These are phyloP conservation scores for Tetracladium maxilliforme DNA, from an alignment of 2,329 filamentous ascomycete species.

Conservation along the genomic window DNA sequence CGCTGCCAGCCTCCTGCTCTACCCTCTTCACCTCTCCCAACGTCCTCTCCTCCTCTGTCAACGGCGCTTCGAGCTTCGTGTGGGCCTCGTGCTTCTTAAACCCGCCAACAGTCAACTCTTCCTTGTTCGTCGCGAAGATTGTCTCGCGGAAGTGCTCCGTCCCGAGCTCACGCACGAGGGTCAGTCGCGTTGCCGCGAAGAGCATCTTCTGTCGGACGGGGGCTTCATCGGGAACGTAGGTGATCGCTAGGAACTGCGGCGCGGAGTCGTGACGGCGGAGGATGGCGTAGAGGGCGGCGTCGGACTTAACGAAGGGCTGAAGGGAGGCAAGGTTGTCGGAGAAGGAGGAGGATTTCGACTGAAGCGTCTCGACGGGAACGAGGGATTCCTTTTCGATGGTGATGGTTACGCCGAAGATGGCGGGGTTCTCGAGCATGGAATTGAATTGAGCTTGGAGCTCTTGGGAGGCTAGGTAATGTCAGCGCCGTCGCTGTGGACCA, in stretches of 20 bases:
- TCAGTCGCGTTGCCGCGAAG: conserved; percentile 64
- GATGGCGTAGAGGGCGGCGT: conserved; percentile 59
- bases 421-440: conserved; percentile 43
- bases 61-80: conserved; percentile 45
- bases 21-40: conserved; percentile 60
- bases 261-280: conserved; percentile 48
- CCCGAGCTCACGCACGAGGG: conserved; percentile 62
- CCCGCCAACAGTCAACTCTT: conserved; percentile 54
- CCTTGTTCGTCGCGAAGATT: conserved; percentile 54
- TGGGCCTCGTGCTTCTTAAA: conserved; percentile 64
- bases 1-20: conserved; percentile 59
- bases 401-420: conserved; percentile 55
- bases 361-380: conserved; percentile 40
- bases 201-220: conserved; percentile 79
- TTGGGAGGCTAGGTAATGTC: conserved; percentile 42
- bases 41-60: conserved; percentile 65
- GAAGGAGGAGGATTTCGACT: conserved; percentile 41
- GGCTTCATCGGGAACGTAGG: conserved; percentile 66
- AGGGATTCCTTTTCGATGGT: conserved; percentile 58
- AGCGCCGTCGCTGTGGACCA: neutral
- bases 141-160: conserved; percentile 66
- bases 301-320: conserved; percentile 45
- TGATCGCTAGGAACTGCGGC: conserved; percentile 47
- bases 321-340: conserved; percentile 47
- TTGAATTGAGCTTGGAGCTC: conserved; percentile 66